Conservation (phyloP, 164 flowering plant species). For the Paratinospora sagittata region DNA sequence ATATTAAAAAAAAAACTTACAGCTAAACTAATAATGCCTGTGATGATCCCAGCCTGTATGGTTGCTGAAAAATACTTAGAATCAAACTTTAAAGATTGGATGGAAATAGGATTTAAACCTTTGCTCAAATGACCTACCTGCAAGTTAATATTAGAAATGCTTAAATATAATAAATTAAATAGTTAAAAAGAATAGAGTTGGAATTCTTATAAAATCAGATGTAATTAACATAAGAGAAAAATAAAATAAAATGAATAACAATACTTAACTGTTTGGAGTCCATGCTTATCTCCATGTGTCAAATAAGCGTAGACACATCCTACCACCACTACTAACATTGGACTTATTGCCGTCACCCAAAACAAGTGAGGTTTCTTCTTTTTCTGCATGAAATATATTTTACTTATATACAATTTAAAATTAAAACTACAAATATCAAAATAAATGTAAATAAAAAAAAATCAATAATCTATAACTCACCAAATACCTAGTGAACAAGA, state of each 20-base stretch:
- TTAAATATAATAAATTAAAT: not conserved
- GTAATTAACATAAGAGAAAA: not conserved
- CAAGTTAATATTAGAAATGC: not conserved
- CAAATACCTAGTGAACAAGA: constrained; percentile 39
- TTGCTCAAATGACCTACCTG: constrained; percentile 71
- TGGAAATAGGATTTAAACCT: constrained; percentile 71
- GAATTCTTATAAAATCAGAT: too few species aligned
- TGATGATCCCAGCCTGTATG: constrained; percentile 51
- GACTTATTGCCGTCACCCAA: constrained; percentile 79
- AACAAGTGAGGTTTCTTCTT: constrained; percentile 52
- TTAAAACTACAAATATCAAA: too few species aligned
- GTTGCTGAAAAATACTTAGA: constrained; percentile 33
- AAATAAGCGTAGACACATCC: constrained; percentile 62
- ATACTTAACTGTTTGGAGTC: constrained; percentile 51
- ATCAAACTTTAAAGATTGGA: constrained; percentile 43
- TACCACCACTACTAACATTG: constrained; percentile 46
- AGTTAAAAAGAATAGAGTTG: too few species aligned
- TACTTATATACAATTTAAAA: too few species aligned
- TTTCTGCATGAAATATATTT: constrained; percentile 32
- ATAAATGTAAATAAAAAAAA: too few species aligned
- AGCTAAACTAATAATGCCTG: constrained; percentile 57
- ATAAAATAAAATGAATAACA: not conserved
- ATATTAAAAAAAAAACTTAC: constrained; percentile 42
- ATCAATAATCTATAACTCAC: constrained; percentile 39
- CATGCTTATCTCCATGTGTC: constrained; percentile 46